Evolutionary conservation across 2,329 filamentous ascomycete species (phyloP), one percentile per base, ranked within the genome.

Genomic region (Aspergillus sp.): DNA sequence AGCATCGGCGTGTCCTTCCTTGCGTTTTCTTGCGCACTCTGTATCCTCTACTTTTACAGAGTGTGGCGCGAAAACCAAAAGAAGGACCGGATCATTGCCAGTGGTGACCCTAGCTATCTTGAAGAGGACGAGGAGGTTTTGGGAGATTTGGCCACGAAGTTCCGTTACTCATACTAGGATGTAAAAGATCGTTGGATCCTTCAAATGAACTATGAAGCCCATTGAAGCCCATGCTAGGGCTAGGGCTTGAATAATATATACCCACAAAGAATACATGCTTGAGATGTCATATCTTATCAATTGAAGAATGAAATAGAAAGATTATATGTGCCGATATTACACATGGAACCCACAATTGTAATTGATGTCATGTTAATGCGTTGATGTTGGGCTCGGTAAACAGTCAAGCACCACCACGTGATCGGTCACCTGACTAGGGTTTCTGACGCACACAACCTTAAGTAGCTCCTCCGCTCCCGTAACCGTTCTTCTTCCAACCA

Each of bases 1-100:
- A 83, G 82, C 54, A 91, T 96, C 62, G 89, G 86, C 68, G 80
- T 96, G 5, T 85, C 81, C 0, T 96, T 96, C 67, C 83, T 88
- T 8, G 82, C 84, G 51, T 70, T 96, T 31, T 88, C 86, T 53
- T 85, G 84, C 15, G 64, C 87, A 3, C 80, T 69, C 39, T 79
- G 77, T 53, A 61, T 72, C 27, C 53, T 62, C 1, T 81, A 81
- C 59, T 67, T 74, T 6, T 33, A 69, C 8, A 70, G 74, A 1
- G 46, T 77, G 40, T 64, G 74, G 61, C 60, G 62, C 49, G 75
- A 78, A 57, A 81, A 81, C 63, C 67, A 70, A 21, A 73, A 69
- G 40, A 72, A 77, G 14, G 72, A 75, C 27, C 71, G 69, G 27
- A 61, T 64, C 11, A 46, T 60, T 39, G 62, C 67, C 3, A 63